These are phyloP conservation scores for Erythrophleum fordii DNA, from an alignment of 306 rosid genomes.

Conservation along the genomic window DNA sequence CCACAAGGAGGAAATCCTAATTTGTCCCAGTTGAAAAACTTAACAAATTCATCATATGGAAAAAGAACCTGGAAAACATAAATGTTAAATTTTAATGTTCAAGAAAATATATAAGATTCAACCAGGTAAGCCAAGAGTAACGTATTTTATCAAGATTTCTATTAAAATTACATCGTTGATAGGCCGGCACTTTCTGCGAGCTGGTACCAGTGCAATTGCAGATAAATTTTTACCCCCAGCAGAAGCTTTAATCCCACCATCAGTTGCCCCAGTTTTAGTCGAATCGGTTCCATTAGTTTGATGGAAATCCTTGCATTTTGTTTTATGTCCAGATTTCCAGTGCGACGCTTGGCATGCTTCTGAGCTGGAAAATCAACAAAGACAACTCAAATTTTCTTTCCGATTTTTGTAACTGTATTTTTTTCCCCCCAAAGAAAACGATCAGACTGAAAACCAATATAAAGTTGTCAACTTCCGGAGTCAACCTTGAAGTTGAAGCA, in stretches of 20 bases:
- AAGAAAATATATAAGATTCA: conserved; percentile 18
- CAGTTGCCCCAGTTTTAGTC: conserved; percentile 34
- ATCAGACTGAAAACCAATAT: background rate
- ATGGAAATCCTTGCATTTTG: conserved; percentile 53
- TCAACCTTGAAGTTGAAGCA: background rate
- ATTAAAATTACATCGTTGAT: conserved; percentile 63
- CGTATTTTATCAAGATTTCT: background rate
- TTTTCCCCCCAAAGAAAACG: background rate
- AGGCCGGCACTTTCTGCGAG: conserved; percentile 50
- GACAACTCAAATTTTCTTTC: background rate
- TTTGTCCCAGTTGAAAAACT: conserved; percentile 77
- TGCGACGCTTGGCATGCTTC: conserved; percentile 66
- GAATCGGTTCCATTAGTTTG: conserved; percentile 21
- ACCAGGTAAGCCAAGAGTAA: background rate
- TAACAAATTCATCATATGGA: conserved; percentile 86
- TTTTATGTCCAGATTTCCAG: conserved; percentile 81
- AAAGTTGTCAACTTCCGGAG: background rate
- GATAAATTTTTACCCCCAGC: conserved; percentile 46
- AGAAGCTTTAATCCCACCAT: background rate
- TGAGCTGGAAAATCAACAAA: conserved; percentile 58
- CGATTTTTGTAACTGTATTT: background rate
- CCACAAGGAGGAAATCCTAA: conserved; percentile 84
- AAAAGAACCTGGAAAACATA: conserved; percentile 78
- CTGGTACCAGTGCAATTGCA: conserved; percentile 67
- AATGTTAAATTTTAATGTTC: background rate